Base-by-base conservation (phyloP, 495 filamentous ascomycete genomes). In the Aspergillus hancockii region DNA sequence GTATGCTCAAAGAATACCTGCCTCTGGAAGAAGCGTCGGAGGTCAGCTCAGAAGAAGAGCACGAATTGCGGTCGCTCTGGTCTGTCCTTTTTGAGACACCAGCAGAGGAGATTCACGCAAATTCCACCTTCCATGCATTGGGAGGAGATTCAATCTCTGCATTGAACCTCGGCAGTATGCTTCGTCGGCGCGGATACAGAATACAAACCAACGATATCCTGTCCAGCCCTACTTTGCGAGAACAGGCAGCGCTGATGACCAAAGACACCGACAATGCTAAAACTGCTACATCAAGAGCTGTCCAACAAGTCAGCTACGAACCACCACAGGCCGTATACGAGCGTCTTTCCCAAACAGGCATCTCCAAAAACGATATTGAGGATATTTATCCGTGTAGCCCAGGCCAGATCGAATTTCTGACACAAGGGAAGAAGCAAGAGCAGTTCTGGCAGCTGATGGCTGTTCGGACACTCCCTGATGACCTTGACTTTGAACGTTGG, bases 61-160 rank as follows among this genome's bases (percentile, higher is more conserved):
- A 8, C 6, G 13, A 6, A 21, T 14, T 50, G 22, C 47, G 25
- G 47, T 4, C 16, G 5, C 47, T 50, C 5, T 50, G 47, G 47
- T 6, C 47, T 28, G 8, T 14, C 6, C 22, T 50, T 6, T 50
- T 50, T 21, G 6, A 50, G n/a, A 25, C 5, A 2, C 6, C 5
- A 5, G 8, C 47, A 16, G 13, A 9, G 5, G 47, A 50, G 12
- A 50, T 50, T 12, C 5, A 14, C 47, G 22, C 19, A 4, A 28
- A 6, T 4, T 8, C 6, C 7, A 22, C 47, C 22, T 50, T 50
- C 21, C 13, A 8, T 13, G 47, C 47, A 0, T 21, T 8, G 5
- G 47, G 47, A 7, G 47, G 47, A 5, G 47, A 50, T 14, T 50
- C 47, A 13, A 50, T 50, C 47, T 23, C 47, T 6, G 47, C 47